These are phyloP conservation scores for Macrocybe sp. DNA, from an alignment of 1,284 basidiomycete species.

Conservation along the genomic window DNA sequence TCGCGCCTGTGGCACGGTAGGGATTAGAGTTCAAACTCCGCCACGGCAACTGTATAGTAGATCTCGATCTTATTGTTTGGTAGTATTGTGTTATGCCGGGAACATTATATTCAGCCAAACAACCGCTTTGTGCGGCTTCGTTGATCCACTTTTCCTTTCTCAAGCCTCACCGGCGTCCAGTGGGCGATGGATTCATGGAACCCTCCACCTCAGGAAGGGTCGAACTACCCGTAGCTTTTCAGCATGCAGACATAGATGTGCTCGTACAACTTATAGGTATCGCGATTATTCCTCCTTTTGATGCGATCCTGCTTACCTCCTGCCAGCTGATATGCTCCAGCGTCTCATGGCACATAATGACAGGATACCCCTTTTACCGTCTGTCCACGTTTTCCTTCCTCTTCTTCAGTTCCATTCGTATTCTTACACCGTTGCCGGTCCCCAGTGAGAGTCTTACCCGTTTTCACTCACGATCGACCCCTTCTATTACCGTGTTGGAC, in stretches of 20 bases:
- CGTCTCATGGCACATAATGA: conserved; percentile 92
- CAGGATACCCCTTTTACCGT: conserved; percentile 81
- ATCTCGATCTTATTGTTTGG: conserved; percentile 21
- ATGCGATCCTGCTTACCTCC: conserved; percentile 8
- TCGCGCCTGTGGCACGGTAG: conserved; percentile 14
- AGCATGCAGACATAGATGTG: conserved; percentile 74
- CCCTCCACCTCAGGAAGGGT: conserved; percentile 57
- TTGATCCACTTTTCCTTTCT: conserved; percentile 6
- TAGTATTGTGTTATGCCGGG: conserved; percentile 14
- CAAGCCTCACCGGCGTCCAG: conserved; percentile 24
- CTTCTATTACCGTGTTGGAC: conserved; percentile 80
- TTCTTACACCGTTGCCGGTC: conserved; percentile 11
- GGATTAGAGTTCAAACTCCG: conserved; percentile 51
- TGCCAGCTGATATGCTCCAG: conserved; percentile 87
- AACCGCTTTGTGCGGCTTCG: too few species aligned
- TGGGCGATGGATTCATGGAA: conserved; percentile 79
- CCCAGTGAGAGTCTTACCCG: conserved; percentile 78
- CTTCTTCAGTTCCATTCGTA: conserved; percentile 7
- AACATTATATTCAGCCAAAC: conserved; percentile 2
- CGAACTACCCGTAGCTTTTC: conserved; percentile 69
- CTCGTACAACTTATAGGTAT: conserved; percentile 83
- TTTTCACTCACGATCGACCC: conserved; percentile 89
- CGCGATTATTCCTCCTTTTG: conserved; percentile 12
- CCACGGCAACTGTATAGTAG: conserved; percentile 48
- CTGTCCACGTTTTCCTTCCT: conserved; percentile 28